Evolutionary conservation across 2,329 filamentous ascomycete genomes (phyloP).

Genomic region (Fusarium odoratissimum): DNA sequence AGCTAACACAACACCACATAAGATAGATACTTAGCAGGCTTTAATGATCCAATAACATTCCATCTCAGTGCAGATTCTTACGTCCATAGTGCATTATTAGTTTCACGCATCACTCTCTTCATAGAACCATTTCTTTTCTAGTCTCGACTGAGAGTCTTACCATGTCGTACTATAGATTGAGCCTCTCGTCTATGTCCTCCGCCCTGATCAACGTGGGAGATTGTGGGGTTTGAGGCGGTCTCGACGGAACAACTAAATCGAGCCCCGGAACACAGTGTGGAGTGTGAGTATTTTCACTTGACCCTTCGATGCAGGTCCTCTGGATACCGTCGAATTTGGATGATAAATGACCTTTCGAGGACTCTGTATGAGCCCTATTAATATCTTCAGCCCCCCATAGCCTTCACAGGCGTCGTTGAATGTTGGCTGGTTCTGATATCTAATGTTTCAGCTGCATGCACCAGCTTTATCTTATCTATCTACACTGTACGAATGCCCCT

Average conservation of each 20-base stretch:
- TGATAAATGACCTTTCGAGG: background rate
- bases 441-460: background rate
- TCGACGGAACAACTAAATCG: slow-evolving; percentile 37
- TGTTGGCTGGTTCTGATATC: background rate
- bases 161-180: slow-evolving; percentile 35
- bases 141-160: slow-evolving; percentile 3
- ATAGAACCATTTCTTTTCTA: background rate
- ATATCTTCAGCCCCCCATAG: background rate
- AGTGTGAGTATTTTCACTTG: background rate
- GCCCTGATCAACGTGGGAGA: slow-evolving; percentile 22
- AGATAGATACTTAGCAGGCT: background rate
- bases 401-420: background rate
- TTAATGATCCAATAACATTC: background rate
- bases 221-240: slow-evolving; percentile 32
- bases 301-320: background rate
- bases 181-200: slow-evolving; percentile 13
- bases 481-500: slow-evolving; percentile 45
- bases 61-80: slow-evolving; percentile 12
- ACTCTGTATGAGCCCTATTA: background rate
- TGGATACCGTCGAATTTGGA: background rate
- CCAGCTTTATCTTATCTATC: slow-evolving; percentile 41
- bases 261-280: slow-evolving; percentile 35
- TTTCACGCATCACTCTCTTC: too few species aligned
- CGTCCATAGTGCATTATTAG: background rate
- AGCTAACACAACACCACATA: background rate